phyloP scores from a whole-genome alignment of 495 filamentous ascomycete species.

The Melanomma pulvis-pyrius region DNA sequence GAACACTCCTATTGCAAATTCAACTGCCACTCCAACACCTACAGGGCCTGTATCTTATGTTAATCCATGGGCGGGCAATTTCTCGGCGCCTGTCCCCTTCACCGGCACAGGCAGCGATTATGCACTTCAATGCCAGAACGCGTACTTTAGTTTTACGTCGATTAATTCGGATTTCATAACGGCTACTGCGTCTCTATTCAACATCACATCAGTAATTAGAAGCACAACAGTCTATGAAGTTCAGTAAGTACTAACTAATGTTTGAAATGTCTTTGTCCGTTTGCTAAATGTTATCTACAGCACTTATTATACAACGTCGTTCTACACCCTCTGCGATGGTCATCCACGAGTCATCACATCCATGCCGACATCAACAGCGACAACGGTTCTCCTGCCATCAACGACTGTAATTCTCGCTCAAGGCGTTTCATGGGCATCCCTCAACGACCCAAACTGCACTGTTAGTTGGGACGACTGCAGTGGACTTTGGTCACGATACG shows the following conservation, averaged over 20 bases:
- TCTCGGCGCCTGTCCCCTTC: constrained; percentile 7
- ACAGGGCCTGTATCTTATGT: constrained; percentile 12
- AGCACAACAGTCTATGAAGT: background rate
- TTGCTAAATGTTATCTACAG: background rate
- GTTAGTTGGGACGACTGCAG: constrained; percentile 20
- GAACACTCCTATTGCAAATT: background rate
- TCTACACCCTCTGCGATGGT: constrained; percentile 30
- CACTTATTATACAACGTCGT: constrained; percentile 23
- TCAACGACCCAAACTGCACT: constrained; percentile 20
- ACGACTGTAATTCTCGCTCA: constrained; percentile 18
- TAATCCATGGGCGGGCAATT: constrained; percentile 30
- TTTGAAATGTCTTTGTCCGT: background rate
- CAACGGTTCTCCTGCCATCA: constrained; percentile 16
- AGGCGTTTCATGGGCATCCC: constrained; percentile 1
- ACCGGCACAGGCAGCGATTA: constrained; percentile 18
- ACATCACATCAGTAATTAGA: constrained; percentile 18
- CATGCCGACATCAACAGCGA: constrained; percentile 19
- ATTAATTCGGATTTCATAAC: constrained; percentile 15
- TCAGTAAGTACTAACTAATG: background rate
- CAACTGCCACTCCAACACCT: constrained; percentile 1
- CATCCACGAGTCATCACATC: constrained; percentile 28
- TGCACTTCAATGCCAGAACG: constrained; percentile 26
- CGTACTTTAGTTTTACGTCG: constrained; percentile 15
- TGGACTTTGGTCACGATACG: constrained; percentile 19
- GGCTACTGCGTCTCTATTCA: constrained; percentile 2